Evolutionary conservation across 2,329 filamentous ascomycete species (phyloP), one percentile per base, ranked within the genome.

Genomic region (Domatiomyces globalis): DNA sequence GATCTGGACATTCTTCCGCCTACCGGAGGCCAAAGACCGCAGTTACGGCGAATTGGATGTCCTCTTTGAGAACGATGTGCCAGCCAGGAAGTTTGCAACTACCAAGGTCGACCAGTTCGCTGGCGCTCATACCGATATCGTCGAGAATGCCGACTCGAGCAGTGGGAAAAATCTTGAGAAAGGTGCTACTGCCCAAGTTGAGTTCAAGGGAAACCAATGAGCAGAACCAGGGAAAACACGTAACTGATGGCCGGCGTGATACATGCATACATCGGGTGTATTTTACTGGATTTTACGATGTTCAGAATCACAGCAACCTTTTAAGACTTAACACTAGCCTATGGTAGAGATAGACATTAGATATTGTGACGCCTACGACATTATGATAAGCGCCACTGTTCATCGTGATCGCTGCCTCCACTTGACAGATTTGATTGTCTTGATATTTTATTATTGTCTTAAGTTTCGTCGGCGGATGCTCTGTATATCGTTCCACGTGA

Each of bases 1-100:
- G 61, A 69, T 90, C 12, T 94, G 89, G 69, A 83, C 83, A 0
- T 90, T 80, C 63, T 89, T 88, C 72, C 77, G 85, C 12, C 72
- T 90, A 0, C 87, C 87, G 0, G 87, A 94, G 65, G 86, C 87
- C 0, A 72, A 72, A 5, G 88, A 85, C 7, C 80, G 87, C 42
- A 84, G 85, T 0, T 94, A 90, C 63, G 87, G 86, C 5, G 87
- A 95, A 68, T 71, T 95, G 50, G 87, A 95, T 65, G 61, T 92
- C 48, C 73, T 73, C 36, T 73, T 73, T 53, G 68, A 70, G 56
- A 62, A 62, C 27, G 54, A 60, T 5, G 61, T 72, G 5, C 56
- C 63, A 7, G 69, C 69, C 6, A 62, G 69, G 18, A 66, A 69
- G 50, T 73, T 70, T 49, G 61, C 55, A 20, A 52, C 60, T 1